Conservation (phyloP, 2,329 filamentous ascomycete genomes). For the Colletotrichum sp. region DNA sequence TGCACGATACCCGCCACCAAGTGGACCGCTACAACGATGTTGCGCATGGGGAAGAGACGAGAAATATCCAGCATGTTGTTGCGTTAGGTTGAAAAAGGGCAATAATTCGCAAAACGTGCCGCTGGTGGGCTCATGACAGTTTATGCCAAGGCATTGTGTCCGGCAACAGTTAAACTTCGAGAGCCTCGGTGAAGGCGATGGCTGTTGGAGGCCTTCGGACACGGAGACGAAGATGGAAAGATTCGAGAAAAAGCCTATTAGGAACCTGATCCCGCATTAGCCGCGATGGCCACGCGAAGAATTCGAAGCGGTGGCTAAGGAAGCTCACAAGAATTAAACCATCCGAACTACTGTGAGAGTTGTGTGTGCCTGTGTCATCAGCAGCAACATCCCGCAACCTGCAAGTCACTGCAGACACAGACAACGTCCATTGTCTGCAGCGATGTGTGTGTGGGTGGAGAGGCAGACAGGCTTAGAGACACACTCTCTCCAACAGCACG, state of each 20-base stretch:
- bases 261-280: background rate
- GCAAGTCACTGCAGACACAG: constrained; percentile 7
- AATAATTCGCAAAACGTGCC: constrained; percentile 1
- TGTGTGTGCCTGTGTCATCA: constrained; percentile 9
- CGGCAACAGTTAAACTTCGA: background rate
- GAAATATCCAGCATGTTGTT: background rate
- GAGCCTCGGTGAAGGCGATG: background rate
- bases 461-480: background rate
- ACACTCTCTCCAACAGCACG: background rate
- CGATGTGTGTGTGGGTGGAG: background rate
- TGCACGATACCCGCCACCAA: constrained; percentile 17
- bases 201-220: background rate
- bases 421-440: background rate
- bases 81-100: background rate
- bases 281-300: constrained; percentile 1
- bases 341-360: constrained; percentile 9
- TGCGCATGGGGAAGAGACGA: background rate
- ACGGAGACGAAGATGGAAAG: constrained; percentile 1
- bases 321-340: background rate
- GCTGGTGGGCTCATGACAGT: background rate
- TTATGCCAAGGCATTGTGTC: background rate
- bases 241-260: constrained; percentile 11
- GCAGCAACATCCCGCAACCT: background rate
- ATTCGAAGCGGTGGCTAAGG: background rate
- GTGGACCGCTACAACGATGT: constrained; percentile 4